Base-by-base conservation (phyloP, 208 protist species). In the Acanthamoeba triangularis region DNA sequence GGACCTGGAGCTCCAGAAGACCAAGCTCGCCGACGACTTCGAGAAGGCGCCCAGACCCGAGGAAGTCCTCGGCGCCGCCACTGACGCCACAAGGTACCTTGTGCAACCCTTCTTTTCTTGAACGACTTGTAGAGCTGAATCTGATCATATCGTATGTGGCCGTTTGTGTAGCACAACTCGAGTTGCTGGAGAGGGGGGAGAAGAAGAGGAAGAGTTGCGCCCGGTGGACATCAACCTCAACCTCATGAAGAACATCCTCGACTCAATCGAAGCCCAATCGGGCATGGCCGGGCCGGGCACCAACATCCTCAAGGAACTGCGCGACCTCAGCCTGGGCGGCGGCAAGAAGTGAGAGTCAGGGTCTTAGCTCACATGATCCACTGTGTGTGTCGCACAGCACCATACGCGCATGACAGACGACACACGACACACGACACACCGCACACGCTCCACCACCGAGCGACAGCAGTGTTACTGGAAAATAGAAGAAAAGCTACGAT, bases 201-300 rank as follows among this genome's bases (percentile, higher is more conserved):
- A 13, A 33, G 78, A 87, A 18, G 61, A 76, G 65, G 90, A 72
- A 33, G 37, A 78, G 20, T 20, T 95, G 76, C 67, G 78, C 10
- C 93, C 93, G 11, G 93, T 95, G 49, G 93, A 95, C 61, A 30
- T 95, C 33, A 49, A 95, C 74, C 44, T 95, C 41, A 95, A 95
- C 56, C 76, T 95, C 13, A 59, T 95, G 76, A 95, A 90, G 76
- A 95, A 95, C 61, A 49, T 95, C 30, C 69, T 95, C 49, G 93
- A 95, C 35, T 95, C 93, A 23, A 90, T 90, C 76, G 76, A 90
- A 20, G 93, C 93, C 18, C 72, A 95, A 76, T 13, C 41, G 35
- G 93, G 93, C 41, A 67, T 69, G 37, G 56, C 76, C 76, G 93
- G 93, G 5, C 93, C 93, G 8, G 41, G 49, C 49, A 54, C 72